Percentiles rank a stretch among this genome's conserved stretches.
phyloP scores from a whole-genome alignment of 2,329 filamentous ascomycete species.

The Nemania sp. region DNA sequence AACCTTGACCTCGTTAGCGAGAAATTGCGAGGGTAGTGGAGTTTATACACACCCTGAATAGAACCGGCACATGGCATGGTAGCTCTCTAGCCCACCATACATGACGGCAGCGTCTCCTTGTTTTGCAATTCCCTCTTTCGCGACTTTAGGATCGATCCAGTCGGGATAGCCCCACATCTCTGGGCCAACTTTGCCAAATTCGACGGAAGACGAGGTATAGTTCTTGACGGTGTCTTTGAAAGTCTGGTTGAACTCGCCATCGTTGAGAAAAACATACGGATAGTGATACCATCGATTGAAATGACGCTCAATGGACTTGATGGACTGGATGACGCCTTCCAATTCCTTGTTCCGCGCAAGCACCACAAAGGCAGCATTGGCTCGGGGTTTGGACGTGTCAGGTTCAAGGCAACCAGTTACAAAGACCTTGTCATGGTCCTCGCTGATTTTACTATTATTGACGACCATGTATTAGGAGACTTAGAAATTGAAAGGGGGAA shows the following conservation, averaged over 20 bases:
- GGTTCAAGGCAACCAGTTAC: conserved; percentile 85
- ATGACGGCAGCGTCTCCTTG: conserved; percentile 97
- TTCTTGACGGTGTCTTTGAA: conserved; percentile 89
- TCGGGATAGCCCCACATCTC: conserved; percentile 97
- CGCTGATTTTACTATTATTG: conserved; percentile 83
- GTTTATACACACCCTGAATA: conserved; percentile 81
- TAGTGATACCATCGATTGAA: conserved; percentile 99
- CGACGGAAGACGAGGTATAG: conserved; percentile 83
- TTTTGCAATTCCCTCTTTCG: conserved; percentile 93
- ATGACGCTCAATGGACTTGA: conserved; percentile 97
- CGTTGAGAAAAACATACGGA: conserved; percentile 97
- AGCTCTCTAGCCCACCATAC: conserved; percentile 98
- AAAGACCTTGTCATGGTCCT: conserved; percentile 97
- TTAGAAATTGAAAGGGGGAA: neutral
- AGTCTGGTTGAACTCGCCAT: conserved; percentile 92
- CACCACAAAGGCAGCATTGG: conserved; percentile 94
- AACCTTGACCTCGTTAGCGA: conserved; percentile 57
- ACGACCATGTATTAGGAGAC: conserved; percentile 15
- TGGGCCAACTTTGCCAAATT: conserved; percentile 91
- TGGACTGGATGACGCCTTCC: conserved; percentile 91
- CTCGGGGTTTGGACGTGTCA: conserved; percentile 77
- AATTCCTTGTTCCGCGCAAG: conserved; percentile 95
- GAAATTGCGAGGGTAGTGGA: too few relatives aligned
- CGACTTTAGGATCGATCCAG: conserved; percentile 92
- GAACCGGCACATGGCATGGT: conserved; percentile 99